Percentiles rank a stretch among this genome's conserved stretches.
Conservation (phyloP, 768 basidiomycete genomes). For the Crassisporium funariophilum region DNA sequence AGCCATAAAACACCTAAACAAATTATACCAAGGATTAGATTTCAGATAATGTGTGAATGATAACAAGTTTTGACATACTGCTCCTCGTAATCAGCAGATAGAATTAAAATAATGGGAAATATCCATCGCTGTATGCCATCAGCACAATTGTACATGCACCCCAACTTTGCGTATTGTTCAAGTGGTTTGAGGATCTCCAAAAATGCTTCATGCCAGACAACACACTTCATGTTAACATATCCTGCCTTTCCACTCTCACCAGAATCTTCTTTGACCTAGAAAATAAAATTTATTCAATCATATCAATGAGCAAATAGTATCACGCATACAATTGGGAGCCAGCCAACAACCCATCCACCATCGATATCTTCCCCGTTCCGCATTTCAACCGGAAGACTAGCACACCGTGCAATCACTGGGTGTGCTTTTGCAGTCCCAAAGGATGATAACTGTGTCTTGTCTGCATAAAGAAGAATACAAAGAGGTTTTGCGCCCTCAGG, state of each 20-base stretch:
- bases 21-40: background rate
- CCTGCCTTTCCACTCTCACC: conserved; percentile 29
- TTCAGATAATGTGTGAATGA: background rate
- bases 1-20: conserved; percentile 35
- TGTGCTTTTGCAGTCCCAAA: conserved; percentile 34
- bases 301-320: background rate
- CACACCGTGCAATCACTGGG: conserved; percentile 29
- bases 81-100: conserved; percentile 48
- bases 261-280: conserved; percentile 31
- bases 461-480: conserved; percentile 33
- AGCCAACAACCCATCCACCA: conserved; percentile 33
- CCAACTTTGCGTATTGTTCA: conserved; percentile 7
- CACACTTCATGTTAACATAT: conserved; percentile 34
- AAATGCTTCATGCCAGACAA: conserved; percentile 42
- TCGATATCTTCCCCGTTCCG: conserved; percentile 29
- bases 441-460: conserved; percentile 35
- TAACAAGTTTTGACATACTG: conserved; percentile 32
- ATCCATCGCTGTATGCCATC: conserved; percentile 25
- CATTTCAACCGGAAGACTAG: conserved; percentile 28
- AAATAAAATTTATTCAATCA: background rate
- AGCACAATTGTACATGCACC: conserved; percentile 11
- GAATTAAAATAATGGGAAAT: conserved; percentile 39
- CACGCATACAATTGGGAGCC: conserved; percentile 30
- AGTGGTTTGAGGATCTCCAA: conserved; percentile 31
- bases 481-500: conserved; percentile 23